Evolutionary conservation across 2,329 filamentous ascomycete genomes (phyloP).

Genomic region (Botrytis deweyae): DNA sequence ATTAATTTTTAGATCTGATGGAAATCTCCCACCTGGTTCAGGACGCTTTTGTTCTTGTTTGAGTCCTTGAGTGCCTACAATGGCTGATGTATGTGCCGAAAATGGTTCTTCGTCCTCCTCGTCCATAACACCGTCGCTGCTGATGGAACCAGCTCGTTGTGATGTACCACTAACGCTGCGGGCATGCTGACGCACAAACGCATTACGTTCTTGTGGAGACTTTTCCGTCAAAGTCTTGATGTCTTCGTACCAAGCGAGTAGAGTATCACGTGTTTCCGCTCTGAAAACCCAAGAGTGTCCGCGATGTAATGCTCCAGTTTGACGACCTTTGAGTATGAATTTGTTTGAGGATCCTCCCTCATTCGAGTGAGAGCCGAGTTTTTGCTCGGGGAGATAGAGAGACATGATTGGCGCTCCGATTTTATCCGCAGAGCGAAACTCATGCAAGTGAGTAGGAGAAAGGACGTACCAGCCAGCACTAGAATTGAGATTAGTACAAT

Average conservation of each 20-base stretch:
- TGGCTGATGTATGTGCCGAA: conserved; percentile 55
- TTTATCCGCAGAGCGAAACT: conserved; percentile 98
- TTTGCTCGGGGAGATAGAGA: conserved; percentile 89
- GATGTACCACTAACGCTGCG: conserved; percentile 72
- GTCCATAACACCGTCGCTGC: conserved; percentile 75
- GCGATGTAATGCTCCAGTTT: conserved; percentile 89
- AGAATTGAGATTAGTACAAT: conserved; percentile 13
- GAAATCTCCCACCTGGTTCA: conserved; percentile 93
- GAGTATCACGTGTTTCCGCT: conserved; percentile 79
- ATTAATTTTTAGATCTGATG: conserved; percentile 87
- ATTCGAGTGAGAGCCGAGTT: conserved; percentile 86
- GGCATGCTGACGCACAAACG: conserved; percentile 80
- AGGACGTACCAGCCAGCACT: conserved; percentile 70
- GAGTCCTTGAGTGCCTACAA: conserved; percentile 47
- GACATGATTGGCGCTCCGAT: conserved; percentile 93
- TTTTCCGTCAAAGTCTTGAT: conserved; percentile 88
- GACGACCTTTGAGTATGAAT: conserved; percentile 94
- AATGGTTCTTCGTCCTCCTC: conserved; percentile 70
- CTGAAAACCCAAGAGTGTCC: conserved; percentile 72
- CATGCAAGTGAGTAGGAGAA: conserved; percentile 93
- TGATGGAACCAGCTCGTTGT: conserved; percentile 58
- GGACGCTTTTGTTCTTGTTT: conserved; percentile 65
- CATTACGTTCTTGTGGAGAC: conserved; percentile 81
- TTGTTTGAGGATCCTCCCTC: conserved; percentile 87
- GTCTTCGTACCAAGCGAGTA: conserved; percentile 92